These are phyloP conservation scores for Aureobasidium sp. DNA, from an alignment of 2,329 filamentous ascomycete genomes.

Conservation along the genomic window DNA sequence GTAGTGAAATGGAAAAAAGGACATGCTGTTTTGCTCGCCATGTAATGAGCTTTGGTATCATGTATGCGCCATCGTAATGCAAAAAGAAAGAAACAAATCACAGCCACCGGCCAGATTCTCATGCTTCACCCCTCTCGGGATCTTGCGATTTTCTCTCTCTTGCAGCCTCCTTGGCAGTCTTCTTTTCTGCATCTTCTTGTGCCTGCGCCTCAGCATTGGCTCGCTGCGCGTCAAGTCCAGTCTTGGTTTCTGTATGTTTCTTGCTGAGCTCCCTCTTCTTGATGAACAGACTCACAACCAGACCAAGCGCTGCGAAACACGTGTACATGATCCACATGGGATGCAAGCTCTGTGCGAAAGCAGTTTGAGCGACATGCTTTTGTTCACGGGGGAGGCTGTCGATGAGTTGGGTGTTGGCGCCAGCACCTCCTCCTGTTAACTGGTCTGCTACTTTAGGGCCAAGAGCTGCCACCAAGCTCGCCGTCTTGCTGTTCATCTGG, in stretches of 20 bases:
- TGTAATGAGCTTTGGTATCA: background rate
- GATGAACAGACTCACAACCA: slow-evolving; percentile 33
- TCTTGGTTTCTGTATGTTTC: slow-evolving; percentile 41
- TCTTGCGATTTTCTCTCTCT: slow-evolving; percentile 6
- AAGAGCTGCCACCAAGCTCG: slow-evolving; percentile 41
- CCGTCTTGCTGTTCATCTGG: slow-evolving; percentile 51
- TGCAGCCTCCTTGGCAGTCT: slow-evolving; percentile 3
- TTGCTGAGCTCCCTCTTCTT: slow-evolving; percentile 33
- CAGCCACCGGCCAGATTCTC: background rate
- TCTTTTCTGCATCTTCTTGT: slow-evolving; percentile 19
- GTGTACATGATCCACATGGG: slow-evolving; percentile 45
- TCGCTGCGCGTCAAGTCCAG: slow-evolving; percentile 36
- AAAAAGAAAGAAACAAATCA: background rate
- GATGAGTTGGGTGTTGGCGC: slow-evolving; percentile 52
- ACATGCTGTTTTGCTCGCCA: background rate
- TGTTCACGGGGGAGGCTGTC: slow-evolving; percentile 41
- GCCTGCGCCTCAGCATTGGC: slow-evolving; percentile 25
- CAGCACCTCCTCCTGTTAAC: slow-evolving; percentile 52
- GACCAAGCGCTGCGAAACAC: slow-evolving; percentile 30
- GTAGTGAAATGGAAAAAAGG: background rate
- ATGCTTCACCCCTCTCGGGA: slow-evolving; percentile 3
- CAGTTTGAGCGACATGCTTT: slow-evolving; percentile 32
- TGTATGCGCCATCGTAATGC: background rate
- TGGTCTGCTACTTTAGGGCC: slow-evolving; percentile 41
- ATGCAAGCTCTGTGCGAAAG: slow-evolving; percentile 35